Conservation (phyloP, 2,329 filamentous ascomycete species). For the Paramyrothecium sp. region DNA sequence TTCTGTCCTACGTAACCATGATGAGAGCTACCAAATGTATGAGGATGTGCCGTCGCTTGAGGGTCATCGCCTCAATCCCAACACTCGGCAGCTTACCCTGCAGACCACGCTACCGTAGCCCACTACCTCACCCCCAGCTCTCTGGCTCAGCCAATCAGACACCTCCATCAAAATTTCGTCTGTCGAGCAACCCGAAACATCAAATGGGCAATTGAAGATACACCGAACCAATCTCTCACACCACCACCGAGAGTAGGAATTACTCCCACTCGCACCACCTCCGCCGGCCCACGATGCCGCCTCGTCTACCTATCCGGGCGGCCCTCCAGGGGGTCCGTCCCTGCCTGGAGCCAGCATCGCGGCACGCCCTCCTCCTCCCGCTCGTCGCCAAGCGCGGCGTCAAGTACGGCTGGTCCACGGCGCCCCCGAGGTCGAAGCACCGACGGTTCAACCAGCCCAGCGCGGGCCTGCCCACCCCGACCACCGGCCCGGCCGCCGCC, state of each 20-base stretch:
- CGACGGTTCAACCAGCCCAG: slow-evolving; percentile 60
- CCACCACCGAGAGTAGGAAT: background rate
- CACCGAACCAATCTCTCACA: background rate
- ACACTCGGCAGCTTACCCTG: background rate
- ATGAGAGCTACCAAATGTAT: background rate
- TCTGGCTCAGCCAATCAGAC: background rate
- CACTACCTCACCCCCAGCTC: background rate
- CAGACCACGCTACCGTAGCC: background rate
- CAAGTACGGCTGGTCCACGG: slow-evolving; percentile 62
- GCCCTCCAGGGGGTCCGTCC: slow-evolving; percentile 37
- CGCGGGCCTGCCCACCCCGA: slow-evolving; percentile 54
- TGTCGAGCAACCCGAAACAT: background rate
- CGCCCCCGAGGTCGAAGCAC: slow-evolving; percentile 49
- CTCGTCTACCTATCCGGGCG: slow-evolving; percentile 42
- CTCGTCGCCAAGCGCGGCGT: slow-evolving; percentile 47
- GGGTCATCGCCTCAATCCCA: background rate
- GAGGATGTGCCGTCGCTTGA: background rate
- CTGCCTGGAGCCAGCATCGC: slow-evolving; percentile 22
- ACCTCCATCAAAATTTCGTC: slow-evolving; percentile 6
- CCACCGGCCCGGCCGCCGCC: slow-evolving; percentile 59
- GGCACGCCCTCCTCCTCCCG: slow-evolving; percentile 43
- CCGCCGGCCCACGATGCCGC: slow-evolving; percentile 37
- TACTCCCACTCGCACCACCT: slow-evolving; percentile 2
- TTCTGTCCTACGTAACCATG: no score
- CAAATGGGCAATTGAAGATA: background rate